Evolutionary conservation across 805 yeast genomes (phyloP).

Genomic region (Pichia insulana): DNA sequence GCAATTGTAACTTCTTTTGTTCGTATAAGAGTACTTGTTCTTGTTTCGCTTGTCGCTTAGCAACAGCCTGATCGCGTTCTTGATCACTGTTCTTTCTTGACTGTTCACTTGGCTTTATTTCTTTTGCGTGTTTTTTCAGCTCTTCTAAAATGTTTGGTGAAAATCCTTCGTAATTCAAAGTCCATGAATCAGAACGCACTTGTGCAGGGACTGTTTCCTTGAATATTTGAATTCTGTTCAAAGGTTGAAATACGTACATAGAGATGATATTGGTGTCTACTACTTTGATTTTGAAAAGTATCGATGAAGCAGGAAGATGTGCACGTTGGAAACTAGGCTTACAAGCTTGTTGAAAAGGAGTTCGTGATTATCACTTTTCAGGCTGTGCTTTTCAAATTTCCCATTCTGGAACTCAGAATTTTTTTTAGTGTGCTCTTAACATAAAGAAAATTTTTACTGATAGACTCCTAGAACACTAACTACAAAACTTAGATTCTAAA

Average conservation of each 20-base stretch:
- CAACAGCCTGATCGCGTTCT: not conserved
- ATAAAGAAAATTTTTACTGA: not conserved
- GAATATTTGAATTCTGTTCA: conserved; percentile 1
- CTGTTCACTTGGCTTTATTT: not conserved
- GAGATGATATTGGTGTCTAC: too few species aligned
- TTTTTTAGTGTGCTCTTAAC: not conserved
- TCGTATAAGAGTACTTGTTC: conserved; percentile 2
- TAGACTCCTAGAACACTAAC: too few species aligned
- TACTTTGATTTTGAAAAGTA: too few species aligned
- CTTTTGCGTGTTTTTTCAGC: not conserved
- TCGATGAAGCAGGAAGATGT: too few species aligned
- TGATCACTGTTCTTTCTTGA: not conserved
- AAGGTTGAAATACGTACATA: not conserved
- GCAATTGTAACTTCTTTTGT: not conserved
- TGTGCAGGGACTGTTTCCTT: conserved; percentile 2
- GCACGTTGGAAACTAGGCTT: too few species aligned
- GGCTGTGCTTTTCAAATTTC: conserved; percentile 1
- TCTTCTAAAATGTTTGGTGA: not conserved
- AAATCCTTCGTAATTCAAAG: not conserved
- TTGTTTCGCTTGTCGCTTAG: not conserved
- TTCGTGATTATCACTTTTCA: too few species aligned
- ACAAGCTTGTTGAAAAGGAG: too few species aligned
- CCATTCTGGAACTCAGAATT: not conserved
- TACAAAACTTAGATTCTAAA: too few species aligned
- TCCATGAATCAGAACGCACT: not conserved